These are phyloP conservation scores for Piloderma croceum DNA, from an alignment of 768 basidiomycete genomes.

Conservation along the genomic window DNA sequence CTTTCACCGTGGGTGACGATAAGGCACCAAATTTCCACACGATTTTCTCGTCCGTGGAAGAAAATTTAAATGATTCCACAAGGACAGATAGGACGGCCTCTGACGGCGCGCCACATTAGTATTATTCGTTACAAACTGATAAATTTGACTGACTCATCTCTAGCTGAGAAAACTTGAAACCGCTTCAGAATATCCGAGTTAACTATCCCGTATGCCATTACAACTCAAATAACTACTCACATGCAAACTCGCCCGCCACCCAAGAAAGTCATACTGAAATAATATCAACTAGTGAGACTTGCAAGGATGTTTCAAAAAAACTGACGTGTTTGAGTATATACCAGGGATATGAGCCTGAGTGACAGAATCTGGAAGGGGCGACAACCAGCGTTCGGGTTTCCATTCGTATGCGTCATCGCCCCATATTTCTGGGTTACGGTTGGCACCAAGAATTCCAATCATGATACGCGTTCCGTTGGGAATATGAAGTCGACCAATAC, in stretches of 20 bases:
- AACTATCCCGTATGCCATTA: no score
- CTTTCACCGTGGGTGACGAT: conserved; percentile 17
- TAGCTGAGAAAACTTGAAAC: conserved; percentile 40
- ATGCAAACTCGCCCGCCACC: conserved; percentile 31
- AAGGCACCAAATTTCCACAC: conserved; percentile 26
- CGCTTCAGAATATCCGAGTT: conserved; percentile 18
- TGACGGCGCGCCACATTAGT: conserved; percentile 7
- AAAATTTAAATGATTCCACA: conserved; percentile 24
- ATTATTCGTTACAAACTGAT: neutral
- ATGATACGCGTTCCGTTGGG: conserved; percentile 35
- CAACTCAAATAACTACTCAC: no score
- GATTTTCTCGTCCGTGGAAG: conserved; percentile 23
- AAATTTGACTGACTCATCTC: conserved; percentile 34
- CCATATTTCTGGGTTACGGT: conserved; percentile 39
- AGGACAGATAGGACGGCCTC: conserved; percentile 27
- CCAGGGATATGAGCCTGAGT: conserved; percentile 36
- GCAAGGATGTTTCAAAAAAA: no score
- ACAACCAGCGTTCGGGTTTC: conserved; percentile 49
- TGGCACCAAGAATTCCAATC: conserved; percentile 33
- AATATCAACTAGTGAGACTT: no score
- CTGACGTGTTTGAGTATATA: conserved; percentile 40
- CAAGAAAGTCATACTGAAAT: conserved; percentile 35
- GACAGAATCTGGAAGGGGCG: conserved; percentile 32
- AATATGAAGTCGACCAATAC: conserved; percentile 32
- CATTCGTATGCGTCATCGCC: conserved; percentile 43